Evolutionary conservation across 306 rosid species (phyloP), one percentile per base, ranked within the genome.

Genomic region (Leucaena leucocephala): DNA sequence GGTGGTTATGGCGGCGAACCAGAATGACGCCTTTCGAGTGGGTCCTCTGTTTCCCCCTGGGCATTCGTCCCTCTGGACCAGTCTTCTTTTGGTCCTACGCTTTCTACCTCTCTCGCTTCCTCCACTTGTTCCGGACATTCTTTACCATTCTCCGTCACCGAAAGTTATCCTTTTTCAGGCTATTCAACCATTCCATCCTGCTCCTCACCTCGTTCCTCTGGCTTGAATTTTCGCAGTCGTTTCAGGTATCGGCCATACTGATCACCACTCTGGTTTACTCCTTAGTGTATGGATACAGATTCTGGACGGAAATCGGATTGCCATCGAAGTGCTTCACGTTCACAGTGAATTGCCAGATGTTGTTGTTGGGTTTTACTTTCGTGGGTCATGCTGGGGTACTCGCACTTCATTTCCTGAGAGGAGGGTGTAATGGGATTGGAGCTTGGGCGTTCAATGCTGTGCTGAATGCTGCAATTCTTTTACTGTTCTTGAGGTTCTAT

Each of bases 351-450:
- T 84, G 86, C 46, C 90, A 82, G 74, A 76, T 84, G 48, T 21
- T 65, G 58, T 55, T 90, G 34, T 72, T 90, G 14, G 80, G 71
- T 0, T 89, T 85, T 44, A 92, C 89, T 69, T 8, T 90, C 84
- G 84, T 80, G 1, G 91, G 93, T 76, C 96, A 92, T 40, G 48
- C 82, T 15, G 92, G 90, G 15, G 97, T 92, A 2, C 80, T 92
- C 16, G 49, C 62, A 12, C 71, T 92, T 50, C 97, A 92, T 78
- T 79, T 86, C 19, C 19, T 74, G 49, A 87, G 88, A 85, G 96
- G 97, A 17, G 97, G 97, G 36, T 92, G 97, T 62, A 90, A 92
- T 14, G 97, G 97, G 39, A 90, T 92, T 9, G 97, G 94, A 0
- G 96, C 97, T 8, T 92, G 96, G 97, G 40, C 76, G 7, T 86